Evolutionary conservation across 2,329 filamentous ascomycete genomes (phyloP).

Genomic region (Aspergillus arachidicola): DNA sequence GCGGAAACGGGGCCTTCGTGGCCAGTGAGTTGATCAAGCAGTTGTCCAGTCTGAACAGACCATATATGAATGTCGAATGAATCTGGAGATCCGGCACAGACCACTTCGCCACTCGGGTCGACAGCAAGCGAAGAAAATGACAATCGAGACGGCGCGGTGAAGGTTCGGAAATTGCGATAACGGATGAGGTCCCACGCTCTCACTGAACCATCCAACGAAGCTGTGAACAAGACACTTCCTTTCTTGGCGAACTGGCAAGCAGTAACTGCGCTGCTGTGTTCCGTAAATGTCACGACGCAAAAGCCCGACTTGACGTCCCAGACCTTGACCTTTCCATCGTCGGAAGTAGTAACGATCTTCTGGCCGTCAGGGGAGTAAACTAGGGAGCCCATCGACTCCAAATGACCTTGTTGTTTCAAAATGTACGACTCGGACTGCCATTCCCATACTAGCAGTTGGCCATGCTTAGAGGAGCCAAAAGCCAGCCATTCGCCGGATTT

Average conservation of each 20-base stretch:
- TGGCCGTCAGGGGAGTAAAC: constrained; percentile 94
- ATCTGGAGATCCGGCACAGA: constrained; percentile 91
- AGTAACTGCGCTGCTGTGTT: constrained; percentile 92
- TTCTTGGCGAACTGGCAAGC: constrained; percentile 91
- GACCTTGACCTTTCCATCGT: constrained; percentile 97
- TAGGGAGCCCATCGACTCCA: constrained; percentile 91
- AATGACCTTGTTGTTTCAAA: constrained; percentile 95
- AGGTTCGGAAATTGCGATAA: constrained; percentile 96
- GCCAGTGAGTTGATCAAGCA: constrained; percentile 85
- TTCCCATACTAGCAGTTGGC: constrained; percentile 97
- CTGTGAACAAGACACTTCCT: constrained; percentile 93
- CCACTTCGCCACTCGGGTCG: constrained; percentile 95
- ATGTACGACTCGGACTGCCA: constrained; percentile 99
- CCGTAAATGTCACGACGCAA: constrained; percentile 96
- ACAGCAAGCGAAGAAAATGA: constrained; percentile 94
- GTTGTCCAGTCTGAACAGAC: constrained; percentile 96
- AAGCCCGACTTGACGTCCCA: constrained; percentile 98
- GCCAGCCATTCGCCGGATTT: constrained; percentile 95
- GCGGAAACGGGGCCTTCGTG: constrained; percentile 93
- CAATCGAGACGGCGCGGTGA: constrained; percentile 86
- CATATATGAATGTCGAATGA: constrained; percentile 98
- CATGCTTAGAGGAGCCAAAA: constrained; percentile 91
- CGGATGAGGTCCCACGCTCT: constrained; percentile 94
- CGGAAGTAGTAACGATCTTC: constrained; percentile 87
- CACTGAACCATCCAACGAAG: constrained; percentile 90